These are phyloP conservation scores for Pisolithus microcarpus DNA, from an alignment of 768 basidiomycete species.

Conservation along the genomic window DNA sequence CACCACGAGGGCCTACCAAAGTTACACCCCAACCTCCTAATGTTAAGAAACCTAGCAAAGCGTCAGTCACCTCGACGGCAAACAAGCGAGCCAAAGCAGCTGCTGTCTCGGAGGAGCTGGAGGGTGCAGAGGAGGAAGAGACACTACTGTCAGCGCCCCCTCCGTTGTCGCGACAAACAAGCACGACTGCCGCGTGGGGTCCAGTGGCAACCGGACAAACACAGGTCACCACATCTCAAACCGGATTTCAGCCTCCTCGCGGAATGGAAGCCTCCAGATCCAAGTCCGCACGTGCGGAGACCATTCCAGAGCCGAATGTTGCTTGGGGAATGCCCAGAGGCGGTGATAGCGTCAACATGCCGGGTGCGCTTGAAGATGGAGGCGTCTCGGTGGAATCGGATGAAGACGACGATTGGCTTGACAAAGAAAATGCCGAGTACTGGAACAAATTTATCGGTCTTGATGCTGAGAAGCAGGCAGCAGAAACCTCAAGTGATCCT, in stretches of 20 bases:
- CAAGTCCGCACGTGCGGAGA: constrained; percentile 11
- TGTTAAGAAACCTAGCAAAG: constrained; percentile 10
- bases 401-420: constrained; percentile 20
- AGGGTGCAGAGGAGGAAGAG: constrained; percentile 11
- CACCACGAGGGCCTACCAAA: constrained; percentile 6
- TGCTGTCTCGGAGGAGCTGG: constrained; percentile 13
- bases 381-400: constrained; percentile 5
- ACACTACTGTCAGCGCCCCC: constrained; percentile 1
- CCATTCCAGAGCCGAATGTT: constrained; percentile 11
- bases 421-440: constrained; percentile 19
- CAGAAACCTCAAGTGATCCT: constrained; percentile 3
- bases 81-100: constrained; percentile 16
- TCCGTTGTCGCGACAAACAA: constrained; percentile 6
- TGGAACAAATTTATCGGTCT: constrained; percentile 24
- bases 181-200: constrained; percentile 13
- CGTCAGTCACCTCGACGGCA: background rate
- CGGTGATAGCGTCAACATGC: background rate
- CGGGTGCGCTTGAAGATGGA: constrained; percentile 3
- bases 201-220: constrained; percentile 3
- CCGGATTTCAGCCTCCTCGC: constrained; percentile 5
- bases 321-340: background rate
- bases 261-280: constrained; percentile 1
- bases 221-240: constrained; percentile 11
- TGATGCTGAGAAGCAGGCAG: constrained; percentile 6
- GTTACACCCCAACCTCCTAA: too few species aligned